Base-by-base conservation (phyloP, 2,329 filamentous ascomycete genomes). In the Mariannaea elegans region DNA sequence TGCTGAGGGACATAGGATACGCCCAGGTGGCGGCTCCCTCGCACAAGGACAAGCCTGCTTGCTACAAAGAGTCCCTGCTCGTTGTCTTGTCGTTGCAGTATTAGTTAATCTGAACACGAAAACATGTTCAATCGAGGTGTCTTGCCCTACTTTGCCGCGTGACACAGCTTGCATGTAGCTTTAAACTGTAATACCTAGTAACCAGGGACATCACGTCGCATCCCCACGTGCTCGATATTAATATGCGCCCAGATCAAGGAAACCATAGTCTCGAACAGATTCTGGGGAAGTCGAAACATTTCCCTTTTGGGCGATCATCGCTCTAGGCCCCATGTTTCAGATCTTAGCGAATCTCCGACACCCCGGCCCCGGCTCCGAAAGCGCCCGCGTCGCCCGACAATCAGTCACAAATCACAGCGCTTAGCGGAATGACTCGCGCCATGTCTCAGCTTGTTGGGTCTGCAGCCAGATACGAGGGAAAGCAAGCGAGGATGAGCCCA, bases 31-130 rank as follows among this genome's bases (percentile, higher is more conserved):
- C 60, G 59, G 45, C 57, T 64, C 64, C 62, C 70, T 70, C 65
- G 59, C 68, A 71, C 69, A 72, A 75, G 71, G 69, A 73, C 67
- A 75, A 74, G 72, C 73, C 71, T 71, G 71, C 67, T 74, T 67
- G 68, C 68, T 72, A 70, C 63, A 71, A 67, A 71, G 71, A 71
- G 71, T 71, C 71, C 74, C 74, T 77, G 75, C 73, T 76, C 71
- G 72, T 73, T 75, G 71, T 74, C 68, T 77, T 74, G 73, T 76
- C 66, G 68, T 73, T 73, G 73, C 72, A 76, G 71, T 78, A 78
- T 72, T 78, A 79, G 75, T 77, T 79, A 78, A 79, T 78, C 55
- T 68, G 69, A 78, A 75, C 68, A 73, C 66, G 62, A 54, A 68
- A 69, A 65, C 6, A 66, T 50, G 58, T 71, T 71, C 65, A 68